Base-by-base conservation (phyloP, 352 stramenopile species). In the Elongisporangium undulatum region DNA sequence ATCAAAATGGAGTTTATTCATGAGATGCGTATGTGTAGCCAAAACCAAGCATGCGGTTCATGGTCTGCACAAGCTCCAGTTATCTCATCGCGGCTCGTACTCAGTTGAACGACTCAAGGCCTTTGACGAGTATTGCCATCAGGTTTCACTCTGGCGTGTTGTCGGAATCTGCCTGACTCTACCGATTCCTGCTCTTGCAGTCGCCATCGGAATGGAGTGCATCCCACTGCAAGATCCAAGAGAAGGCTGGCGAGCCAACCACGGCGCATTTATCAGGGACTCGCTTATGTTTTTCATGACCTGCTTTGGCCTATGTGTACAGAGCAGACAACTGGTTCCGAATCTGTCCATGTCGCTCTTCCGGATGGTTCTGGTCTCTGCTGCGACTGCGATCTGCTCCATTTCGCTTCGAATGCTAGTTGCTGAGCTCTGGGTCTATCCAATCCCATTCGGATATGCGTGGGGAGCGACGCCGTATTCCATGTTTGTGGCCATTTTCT, bases 241-340 rank as follows among this genome's bases (percentile, higher is more conserved):
- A n/a, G 57, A 60, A 6, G 58, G 68, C 3, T 72, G 59, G 58
- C 41, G 55, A 56, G 58, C 51, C 1, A 77, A 77, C 52, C 67
- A 64, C 55, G 49, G 49, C 4, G 58, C 70, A 21, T 79, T 58
- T 54, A 51, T 70, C n/a, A 57, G 65, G 13, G 24, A 62, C 6
- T 63, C 59, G 20, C 29, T 66, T 17, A 66, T 60, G 1, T 61
- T 16, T 0, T 22, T 63, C 3, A 38, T 65, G 2, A 51, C 64
- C 15, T 49, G 53, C 1, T 56, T 69, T 23, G 55, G 60, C 15
- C 41, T 34, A n/a, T n/a, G n/a, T n/a, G n/a, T n/a, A n/a, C n/a
- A n/a, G n/a, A 51, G 50, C 16, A 63, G 49, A 45, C 48, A 26
- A 9, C 55, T 66, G 1, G 19, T 77, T 15, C 34, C 53, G 3